Conservation (phyloP, 148 eudicot species). For the Chenopodium suecicum region DNA sequence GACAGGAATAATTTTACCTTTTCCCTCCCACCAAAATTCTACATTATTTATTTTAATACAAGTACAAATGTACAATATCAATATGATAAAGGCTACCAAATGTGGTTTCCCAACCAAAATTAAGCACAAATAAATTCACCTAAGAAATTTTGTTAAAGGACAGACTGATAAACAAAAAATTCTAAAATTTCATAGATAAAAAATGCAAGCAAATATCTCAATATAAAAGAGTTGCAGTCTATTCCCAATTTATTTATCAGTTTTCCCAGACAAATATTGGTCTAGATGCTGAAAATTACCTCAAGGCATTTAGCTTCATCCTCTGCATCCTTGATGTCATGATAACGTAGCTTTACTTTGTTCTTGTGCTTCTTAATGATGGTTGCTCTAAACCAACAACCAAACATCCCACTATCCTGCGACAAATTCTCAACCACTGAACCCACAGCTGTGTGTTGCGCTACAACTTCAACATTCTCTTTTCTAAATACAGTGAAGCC, state of each 20-base stretch:
- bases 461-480: slow-evolving; percentile 4
- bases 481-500: slow-evolving; percentile 14
- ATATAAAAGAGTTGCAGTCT: background rate
- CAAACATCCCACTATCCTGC: slow-evolving; percentile 91
- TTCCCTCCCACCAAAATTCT: too few relatives aligned
- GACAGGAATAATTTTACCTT: too few relatives aligned
- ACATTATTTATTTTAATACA: too few relatives aligned
- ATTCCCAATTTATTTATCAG: background rate
- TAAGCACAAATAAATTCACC: background rate
- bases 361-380: slow-evolving; percentile 61
- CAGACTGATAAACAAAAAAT: too few relatives aligned
- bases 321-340: slow-evolving; percentile 67
- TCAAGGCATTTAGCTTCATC: slow-evolving; percentile 63
- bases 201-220: background rate
- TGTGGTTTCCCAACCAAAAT: background rate
- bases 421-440: slow-evolving; percentile 75
- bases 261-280: background rate
- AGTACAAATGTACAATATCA: too few relatives aligned
- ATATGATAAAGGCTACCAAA: background rate
- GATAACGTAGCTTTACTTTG: slow-evolving; percentile 75
- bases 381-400: slow-evolving; percentile 82
- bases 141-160: background rate
- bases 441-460: slow-evolving; percentile 39
- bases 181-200: too few relatives aligned
- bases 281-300: slow-evolving; percentile 34